These are phyloP conservation scores for Mycena olivaceomarginata DNA, from an alignment of 768 basidiomycete species.

Conservation along the genomic window DNA sequence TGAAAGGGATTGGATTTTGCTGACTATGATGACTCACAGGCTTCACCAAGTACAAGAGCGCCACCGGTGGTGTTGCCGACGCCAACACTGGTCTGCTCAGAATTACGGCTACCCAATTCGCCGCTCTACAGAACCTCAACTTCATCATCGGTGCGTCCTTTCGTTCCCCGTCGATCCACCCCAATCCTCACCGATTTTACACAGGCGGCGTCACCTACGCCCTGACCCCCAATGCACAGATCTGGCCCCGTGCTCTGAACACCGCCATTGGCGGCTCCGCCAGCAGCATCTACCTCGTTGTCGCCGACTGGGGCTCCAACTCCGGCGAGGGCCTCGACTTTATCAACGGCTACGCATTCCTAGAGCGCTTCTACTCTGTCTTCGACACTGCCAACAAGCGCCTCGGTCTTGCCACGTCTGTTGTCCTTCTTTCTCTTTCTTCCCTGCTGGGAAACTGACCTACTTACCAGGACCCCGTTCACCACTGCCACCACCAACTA, in stretches of 20 bases:
- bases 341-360: constrained; percentile 72
- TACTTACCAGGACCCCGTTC: constrained; percentile 60
- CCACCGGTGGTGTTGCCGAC: constrained; percentile 3
- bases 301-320: constrained; percentile 33
- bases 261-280: constrained; percentile 62
- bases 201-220: background rate
- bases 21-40: too few relatives aligned
- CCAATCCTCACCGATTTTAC: too few relatives aligned
- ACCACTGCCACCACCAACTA: constrained; percentile 36
- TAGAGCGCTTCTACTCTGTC: constrained; percentile 61
- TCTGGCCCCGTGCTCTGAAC: constrained; percentile 62
- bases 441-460: too few relatives aligned
- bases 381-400: too few relatives aligned
- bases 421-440: constrained; percentile 15
- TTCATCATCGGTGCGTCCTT: background rate
- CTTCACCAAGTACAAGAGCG: background rate
- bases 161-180: too few relatives aligned
- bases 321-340: constrained; percentile 72
- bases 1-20: too few relatives aligned
- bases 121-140: constrained; percentile 58
- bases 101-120: constrained; percentile 1
- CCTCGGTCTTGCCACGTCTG: constrained; percentile 80
- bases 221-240: constrained; percentile 29
- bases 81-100: constrained; percentile 10
- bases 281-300: constrained; percentile 60